Evolutionary conservation across 805 yeast genomes (phyloP), one percentile per base, ranked within the genome.

Genomic region (Blastobotrys attinorum): DNA sequence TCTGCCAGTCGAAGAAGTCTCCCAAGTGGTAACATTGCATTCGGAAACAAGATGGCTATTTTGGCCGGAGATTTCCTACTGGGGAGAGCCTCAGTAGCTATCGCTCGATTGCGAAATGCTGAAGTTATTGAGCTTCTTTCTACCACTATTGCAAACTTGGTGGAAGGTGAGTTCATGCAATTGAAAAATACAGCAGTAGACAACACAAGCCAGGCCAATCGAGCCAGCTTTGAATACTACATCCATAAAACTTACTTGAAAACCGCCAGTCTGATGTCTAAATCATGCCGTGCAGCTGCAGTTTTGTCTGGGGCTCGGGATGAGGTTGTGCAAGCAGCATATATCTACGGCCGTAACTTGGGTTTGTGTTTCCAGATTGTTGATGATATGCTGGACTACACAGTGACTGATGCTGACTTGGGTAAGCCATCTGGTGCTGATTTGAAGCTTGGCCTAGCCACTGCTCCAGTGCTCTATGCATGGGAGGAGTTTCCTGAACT

Each of bases 151-250:
- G 98, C 97, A 10, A 92, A 92, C 61, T 72, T 92, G 47, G 97
- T 92, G 1, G 98, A 92, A 66, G 98, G 98, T 40, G 98, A 92
- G 66, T 90, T 92, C 62, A 92, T 92, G 97, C 98, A 92, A 67
- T 75, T 92, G 69, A 89, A 90, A 55, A 92, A 92, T 65, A 87
- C 96, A 0, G 92, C 89, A 5, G 67, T 83, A 34, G 60, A 60
- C 47, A 52, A 55, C 2, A 72, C 80, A 17, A 59, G 67, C 44
- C 73, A 70, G 22, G 86, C 83, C 46, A 61, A 60, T 37, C 48
- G 59, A 22, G 71, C 67, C n/a, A 94, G 96, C 2, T 92, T 92
- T 63, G 95, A 92, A 57, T 90, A 92, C 64, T 92, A 92, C 60
- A 69, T 88, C 45, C 97, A 90, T 66, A 92, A 92, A 63, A 90